These are phyloP conservation scores for Furcasterigmium sp. DNA, from an alignment of 2,329 filamentous ascomycete species.

Conservation along the genomic window DNA sequence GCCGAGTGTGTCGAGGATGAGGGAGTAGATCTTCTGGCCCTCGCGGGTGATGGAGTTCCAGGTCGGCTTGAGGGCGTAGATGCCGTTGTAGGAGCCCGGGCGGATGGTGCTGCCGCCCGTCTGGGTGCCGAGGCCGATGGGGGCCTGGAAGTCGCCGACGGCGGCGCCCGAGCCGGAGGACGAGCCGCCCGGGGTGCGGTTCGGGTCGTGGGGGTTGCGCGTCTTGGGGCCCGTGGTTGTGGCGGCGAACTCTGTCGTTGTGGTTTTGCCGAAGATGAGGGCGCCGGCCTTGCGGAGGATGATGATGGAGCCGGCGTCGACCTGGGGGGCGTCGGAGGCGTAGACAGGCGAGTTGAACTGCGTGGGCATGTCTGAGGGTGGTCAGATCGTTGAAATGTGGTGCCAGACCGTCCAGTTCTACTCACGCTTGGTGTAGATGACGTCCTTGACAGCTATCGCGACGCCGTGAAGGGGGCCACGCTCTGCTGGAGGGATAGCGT, in stretches of 20 bases:
- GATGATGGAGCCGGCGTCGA: slow-evolving; percentile 48
- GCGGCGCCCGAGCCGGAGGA: slow-evolving; percentile 63
- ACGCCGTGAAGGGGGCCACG: slow-evolving; percentile 53
- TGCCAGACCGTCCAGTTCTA: too few relatives aligned
- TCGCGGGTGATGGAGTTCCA: slow-evolving; percentile 59
- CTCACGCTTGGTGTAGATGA: slow-evolving; percentile 49
- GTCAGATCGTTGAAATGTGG: too few relatives aligned
- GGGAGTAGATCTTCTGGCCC: slow-evolving; percentile 53
- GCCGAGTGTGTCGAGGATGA: slow-evolving; percentile 58
- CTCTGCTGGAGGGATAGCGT: slow-evolving; percentile 37
- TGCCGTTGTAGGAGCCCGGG: slow-evolving; percentile 59
- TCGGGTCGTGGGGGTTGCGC: slow-evolving; percentile 58
- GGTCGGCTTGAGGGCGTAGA: slow-evolving; percentile 62
- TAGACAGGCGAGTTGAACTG: slow-evolving; percentile 52
- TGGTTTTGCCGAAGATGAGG: slow-evolving; percentile 44
- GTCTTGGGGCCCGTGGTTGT: slow-evolving; percentile 48
- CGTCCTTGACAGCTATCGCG: slow-evolving; percentile 55
- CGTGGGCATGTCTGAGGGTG: slow-evolving; percentile 47
- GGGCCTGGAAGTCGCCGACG: slow-evolving; percentile 59
- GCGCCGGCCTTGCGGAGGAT: slow-evolving; percentile 50
- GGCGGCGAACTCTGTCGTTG: slow-evolving; percentile 60
- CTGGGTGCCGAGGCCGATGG: slow-evolving; percentile 58
- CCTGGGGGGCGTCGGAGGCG: slow-evolving; percentile 30
- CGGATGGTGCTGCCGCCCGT: slow-evolving; percentile 61
- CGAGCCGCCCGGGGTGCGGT: slow-evolving; percentile 62